A percentile compares a stretch with the other conserved stretches of the same genome.
phyloP scores from a whole-genome alignment of 768 basidiomycete species.

The Cystofilobasidium macerans region DNA sequence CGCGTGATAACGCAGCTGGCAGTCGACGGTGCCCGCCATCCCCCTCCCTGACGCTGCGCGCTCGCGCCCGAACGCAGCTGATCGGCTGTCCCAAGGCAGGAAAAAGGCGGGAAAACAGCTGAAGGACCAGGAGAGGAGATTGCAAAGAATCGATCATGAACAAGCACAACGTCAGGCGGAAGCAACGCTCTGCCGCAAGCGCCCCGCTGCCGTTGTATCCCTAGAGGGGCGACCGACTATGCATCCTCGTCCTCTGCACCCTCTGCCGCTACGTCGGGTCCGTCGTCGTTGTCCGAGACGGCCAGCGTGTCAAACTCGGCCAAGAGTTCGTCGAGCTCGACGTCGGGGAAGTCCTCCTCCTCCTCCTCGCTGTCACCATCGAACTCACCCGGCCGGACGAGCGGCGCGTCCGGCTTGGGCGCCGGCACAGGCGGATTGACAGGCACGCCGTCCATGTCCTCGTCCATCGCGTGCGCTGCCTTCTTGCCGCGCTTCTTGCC shows the following conservation, averaged over 20 bases:
- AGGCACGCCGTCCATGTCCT: slow-evolving; percentile 30
- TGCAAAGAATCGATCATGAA: too few relatives aligned
- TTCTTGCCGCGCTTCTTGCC: slow-evolving; percentile 35
- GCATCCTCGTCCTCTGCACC: neutral
- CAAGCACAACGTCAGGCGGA: too few relatives aligned
- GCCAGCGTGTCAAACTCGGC: slow-evolving; percentile 90
- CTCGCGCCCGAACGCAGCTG: too few relatives aligned
- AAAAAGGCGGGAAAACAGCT: too few relatives aligned
- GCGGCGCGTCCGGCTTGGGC: slow-evolving; percentile 28
- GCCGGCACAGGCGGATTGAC: slow-evolving; percentile 1
- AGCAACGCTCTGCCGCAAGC: too few relatives aligned
- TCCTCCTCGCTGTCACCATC: slow-evolving; percentile 44
- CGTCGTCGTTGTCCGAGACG: slow-evolving; percentile 39
- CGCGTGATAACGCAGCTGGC: too few relatives aligned
- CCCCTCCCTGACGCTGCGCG: too few relatives aligned
- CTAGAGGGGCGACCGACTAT: too few relatives aligned
- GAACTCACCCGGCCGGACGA: slow-evolving; percentile 30
- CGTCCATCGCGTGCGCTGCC: slow-evolving; percentile 33
- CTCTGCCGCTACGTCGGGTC: neutral
- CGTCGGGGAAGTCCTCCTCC: slow-evolving; percentile 79
- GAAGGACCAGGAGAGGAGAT: too few relatives aligned
- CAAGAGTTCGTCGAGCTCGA: slow-evolving; percentile 70
- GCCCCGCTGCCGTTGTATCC: too few relatives aligned
- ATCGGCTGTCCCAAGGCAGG: too few relatives aligned
- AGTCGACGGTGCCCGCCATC: too few relatives aligned